Conservation (phyloP, 2,329 filamentous ascomycete genomes). For the Trichoderma lentiforme region DNA sequence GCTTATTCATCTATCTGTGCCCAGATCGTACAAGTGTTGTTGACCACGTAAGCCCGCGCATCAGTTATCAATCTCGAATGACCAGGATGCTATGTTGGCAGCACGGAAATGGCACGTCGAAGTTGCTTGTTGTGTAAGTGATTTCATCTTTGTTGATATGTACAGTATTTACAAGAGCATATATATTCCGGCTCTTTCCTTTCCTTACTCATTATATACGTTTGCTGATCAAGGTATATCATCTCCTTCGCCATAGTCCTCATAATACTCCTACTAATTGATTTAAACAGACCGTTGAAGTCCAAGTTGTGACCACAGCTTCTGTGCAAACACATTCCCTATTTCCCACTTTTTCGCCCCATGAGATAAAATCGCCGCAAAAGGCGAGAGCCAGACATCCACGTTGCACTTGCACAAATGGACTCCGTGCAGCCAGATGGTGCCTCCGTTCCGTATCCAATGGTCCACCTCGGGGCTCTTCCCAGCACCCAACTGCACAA, state of each 20-base stretch:
- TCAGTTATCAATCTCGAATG: background rate
- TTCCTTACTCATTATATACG: background rate
- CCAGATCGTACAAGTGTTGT: too few species aligned
- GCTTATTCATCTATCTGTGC: too few species aligned
- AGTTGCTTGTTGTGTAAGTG: background rate
- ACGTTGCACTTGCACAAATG: slow-evolving; percentile 15
- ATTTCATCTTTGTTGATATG: background rate
- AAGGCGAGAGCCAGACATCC: slow-evolving; percentile 14
- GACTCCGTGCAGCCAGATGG: slow-evolving; percentile 12
- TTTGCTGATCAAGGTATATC: background rate
- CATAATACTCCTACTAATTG: background rate
- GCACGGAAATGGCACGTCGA: background rate
- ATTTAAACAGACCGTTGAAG: background rate
- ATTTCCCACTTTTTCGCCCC: slow-evolving; percentile 15
- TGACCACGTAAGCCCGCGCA: background rate
- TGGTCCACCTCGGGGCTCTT: slow-evolving; percentile 15
- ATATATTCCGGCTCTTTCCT: background rate
- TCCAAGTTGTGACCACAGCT: slow-evolving; percentile 14
- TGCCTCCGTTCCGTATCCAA: slow-evolving; percentile 16
- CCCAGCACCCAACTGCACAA: slow-evolving; percentile 6
- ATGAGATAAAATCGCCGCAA: slow-evolving; percentile 12
- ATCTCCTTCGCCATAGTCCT: background rate
- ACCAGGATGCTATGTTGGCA: background rate
- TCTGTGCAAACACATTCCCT: slow-evolving; percentile 16
- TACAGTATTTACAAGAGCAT: background rate